Percentiles rank a stretch among this genome's conserved stretches.
Evolutionary conservation across 495 filamentous ascomycete genomes (phyloP).

Genomic region (Penicillium bovifimosum): DNA sequence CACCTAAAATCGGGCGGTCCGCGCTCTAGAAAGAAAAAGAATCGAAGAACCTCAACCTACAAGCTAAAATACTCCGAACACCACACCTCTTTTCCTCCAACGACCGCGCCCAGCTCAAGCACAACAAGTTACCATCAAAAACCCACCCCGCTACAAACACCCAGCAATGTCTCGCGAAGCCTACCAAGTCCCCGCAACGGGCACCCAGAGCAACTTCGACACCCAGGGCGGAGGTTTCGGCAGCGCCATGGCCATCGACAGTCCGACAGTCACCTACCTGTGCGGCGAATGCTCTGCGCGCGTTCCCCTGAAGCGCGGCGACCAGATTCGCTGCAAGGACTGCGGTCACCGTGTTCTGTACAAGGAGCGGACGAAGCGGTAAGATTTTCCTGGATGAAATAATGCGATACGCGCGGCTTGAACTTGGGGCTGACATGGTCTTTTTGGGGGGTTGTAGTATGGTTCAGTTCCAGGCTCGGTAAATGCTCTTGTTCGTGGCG

Average conservation of each 20-base stretch:
- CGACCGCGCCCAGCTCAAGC: background rate
- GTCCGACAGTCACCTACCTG: conserved; percentile 66
- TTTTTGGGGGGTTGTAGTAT: conserved; percentile 57
- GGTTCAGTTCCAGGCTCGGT: conserved; percentile 98
- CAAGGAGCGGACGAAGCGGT: conserved; percentile 98
- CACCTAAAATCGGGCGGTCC: conserved; percentile 2
- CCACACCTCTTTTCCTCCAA: background rate
- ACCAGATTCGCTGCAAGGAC: conserved; percentile 90
- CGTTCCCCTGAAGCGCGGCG: conserved; percentile 73
- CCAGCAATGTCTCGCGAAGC: conserved; percentile 45
- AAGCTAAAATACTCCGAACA: background rate
- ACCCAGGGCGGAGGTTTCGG: conserved; percentile 23
- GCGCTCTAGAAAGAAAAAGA: conserved; percentile 9
- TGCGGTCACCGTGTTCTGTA: conserved; percentile 95
- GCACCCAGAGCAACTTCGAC: conserved; percentile 37
- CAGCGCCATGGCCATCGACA: conserved; percentile 26
- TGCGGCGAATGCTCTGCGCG: conserved; percentile 90
- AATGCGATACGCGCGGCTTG: conserved; percentile 3
- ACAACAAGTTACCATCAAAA: background rate
- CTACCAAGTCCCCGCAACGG: conserved; percentile 43
- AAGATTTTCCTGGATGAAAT: conserved; percentile 24
- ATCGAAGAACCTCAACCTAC: background rate
- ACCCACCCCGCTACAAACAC: background rate
- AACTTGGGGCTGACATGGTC: conserved; percentile 11
- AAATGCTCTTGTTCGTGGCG: conserved; percentile 1